Conservation (phyloP, 1,139 yeast genomes). For the Geotrichum fermentans region DNA sequence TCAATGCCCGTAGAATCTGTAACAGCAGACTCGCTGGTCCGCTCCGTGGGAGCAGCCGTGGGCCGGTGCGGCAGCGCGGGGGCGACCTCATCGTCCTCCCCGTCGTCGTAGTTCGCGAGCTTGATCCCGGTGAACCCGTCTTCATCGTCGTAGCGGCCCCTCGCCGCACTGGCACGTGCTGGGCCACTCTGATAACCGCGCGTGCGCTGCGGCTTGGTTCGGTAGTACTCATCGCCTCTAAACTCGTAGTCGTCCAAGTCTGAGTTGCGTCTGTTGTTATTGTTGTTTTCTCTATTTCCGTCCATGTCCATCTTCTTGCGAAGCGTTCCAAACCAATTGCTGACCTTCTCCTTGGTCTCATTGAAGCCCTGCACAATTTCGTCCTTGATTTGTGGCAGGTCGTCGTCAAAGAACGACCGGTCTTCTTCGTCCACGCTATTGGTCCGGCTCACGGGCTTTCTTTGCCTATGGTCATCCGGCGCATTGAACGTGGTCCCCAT, state of each 20-base stretch:
- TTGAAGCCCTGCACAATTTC: slow-evolving; percentile 71
- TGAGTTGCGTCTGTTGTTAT: slow-evolving; percentile 18
- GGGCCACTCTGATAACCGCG: slow-evolving; percentile 12
- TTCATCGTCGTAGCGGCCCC: slow-evolving; percentile 12
- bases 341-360: slow-evolving; percentile 75
- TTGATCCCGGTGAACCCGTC: slow-evolving; percentile 34
- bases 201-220: slow-evolving; percentile 1
- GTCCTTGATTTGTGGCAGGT: slow-evolving; percentile 61
- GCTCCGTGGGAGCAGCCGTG: background rate
- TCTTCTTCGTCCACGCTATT: slow-evolving; percentile 19
- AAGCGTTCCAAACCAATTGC: slow-evolving; percentile 75
- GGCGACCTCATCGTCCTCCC: slow-evolving; percentile 37
- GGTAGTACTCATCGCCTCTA: slow-evolving; percentile 23
- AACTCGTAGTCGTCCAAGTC: slow-evolving; percentile 22
- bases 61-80: slow-evolving; percentile 11
- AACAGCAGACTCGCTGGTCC: background rate
- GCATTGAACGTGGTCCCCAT: slow-evolving; percentile 19
- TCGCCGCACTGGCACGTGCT: slow-evolving; percentile 2
- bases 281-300: slow-evolving; percentile 29
- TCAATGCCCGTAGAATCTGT: background rate
- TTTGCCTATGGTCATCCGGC: slow-evolving; percentile 12
- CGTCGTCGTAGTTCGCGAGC: slow-evolving; percentile 25
- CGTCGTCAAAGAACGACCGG: slow-evolving; percentile 52
- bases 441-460: slow-evolving; percentile 1
- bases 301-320: slow-evolving; percentile 50